Evolutionary conservation across 148 eudicot genomes (phyloP), one percentile per base, ranked within the genome.

Genomic region (Fagopyrum homotropicum): DNA sequence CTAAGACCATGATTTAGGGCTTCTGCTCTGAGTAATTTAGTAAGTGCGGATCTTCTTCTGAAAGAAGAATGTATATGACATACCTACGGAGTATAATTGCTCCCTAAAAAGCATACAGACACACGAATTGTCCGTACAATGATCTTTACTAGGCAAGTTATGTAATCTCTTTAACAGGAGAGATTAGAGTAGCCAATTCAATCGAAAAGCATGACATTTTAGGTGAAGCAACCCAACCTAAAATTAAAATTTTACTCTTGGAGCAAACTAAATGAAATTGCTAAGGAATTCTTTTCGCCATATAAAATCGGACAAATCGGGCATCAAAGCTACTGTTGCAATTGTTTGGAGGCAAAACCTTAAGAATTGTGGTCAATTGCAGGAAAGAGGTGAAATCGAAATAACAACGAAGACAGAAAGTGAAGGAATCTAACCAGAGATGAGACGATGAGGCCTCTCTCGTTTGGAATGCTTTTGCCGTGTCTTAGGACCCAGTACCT

Each of bases 381-480:
- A 48, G 51, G 9, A 17, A 16, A 6, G 17, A 14, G 22, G 26
- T 22, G 7, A 57, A 17, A 57, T 64, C 46, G 17, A 64, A 47
- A 76, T 17, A 16, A 72, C 54, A 30, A 45, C 14, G 60, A 26
- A n/a, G 35, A 19, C 17, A 5, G 51, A 47, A 15, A 69, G 11
- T 59, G 17, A 59, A 9, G 5, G 22, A 26, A 59, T 77, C 73
- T 49, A 75, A 93, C 98, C 97, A 89, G 55, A 44, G 97, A 93
- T 19, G 98, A 91, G 69, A 91, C 94, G 70, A 93, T 86, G 49
- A 93, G 84, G 77, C 93, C 97, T 76, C 29, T 86, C 60, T 89
- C 79, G 75, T 93, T 93, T 22, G 98, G 95, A 71, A 93, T 89
- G 91, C 97, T 91, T 81, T 87, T 93, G 47, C 98, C 98, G 81